These are phyloP conservation scores for Ascochyta fabae DNA, from an alignment of 2,329 filamentous ascomycete genomes.

Conservation along the genomic window DNA sequence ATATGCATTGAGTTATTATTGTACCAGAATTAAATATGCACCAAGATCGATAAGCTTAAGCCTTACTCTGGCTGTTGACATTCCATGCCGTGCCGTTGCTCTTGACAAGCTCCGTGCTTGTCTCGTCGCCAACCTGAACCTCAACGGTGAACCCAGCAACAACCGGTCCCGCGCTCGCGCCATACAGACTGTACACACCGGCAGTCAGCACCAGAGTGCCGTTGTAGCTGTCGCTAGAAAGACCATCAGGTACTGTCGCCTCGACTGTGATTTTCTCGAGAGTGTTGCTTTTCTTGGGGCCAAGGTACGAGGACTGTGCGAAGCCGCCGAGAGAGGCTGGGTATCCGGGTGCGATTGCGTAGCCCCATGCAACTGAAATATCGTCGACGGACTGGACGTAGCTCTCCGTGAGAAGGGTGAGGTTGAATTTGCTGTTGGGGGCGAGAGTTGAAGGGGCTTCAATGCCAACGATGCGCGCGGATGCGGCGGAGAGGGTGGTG, in stretches of 20 bases:
- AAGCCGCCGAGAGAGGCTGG: conserved; percentile 40
- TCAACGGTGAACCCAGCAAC: too few species aligned
- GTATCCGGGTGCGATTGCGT: conserved; percentile 31
- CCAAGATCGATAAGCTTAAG: too few species aligned
- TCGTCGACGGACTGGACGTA: conserved; percentile 57
- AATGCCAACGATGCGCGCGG: conserved; percentile 53
- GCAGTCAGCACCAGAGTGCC: conserved; percentile 28
- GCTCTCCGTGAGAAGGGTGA: conserved; percentile 50
- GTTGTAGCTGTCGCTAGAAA: conserved; percentile 11
- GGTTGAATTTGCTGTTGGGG: conserved; percentile 48
- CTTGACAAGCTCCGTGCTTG: too few species aligned
- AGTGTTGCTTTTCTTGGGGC: conserved; percentile 39
- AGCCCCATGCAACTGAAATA: conserved; percentile 55
- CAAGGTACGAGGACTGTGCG: conserved; percentile 46
- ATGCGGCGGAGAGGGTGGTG: conserved; percentile 9
- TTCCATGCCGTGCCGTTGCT: too few species aligned
- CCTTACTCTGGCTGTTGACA: too few species aligned
- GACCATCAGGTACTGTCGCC: conserved; percentile 20
- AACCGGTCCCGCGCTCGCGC: too few species aligned
- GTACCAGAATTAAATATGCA: too few species aligned
- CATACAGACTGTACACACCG: conserved; percentile 25
- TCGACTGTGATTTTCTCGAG: conserved; percentile 32
- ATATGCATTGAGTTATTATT: too few species aligned
- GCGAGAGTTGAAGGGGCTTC: conserved; percentile 51
- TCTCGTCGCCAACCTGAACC: too few species aligned